Evolutionary conservation across 2,329 filamentous ascomycete species (phyloP).

Genomic region (Epichloe aotearoae): DNA sequence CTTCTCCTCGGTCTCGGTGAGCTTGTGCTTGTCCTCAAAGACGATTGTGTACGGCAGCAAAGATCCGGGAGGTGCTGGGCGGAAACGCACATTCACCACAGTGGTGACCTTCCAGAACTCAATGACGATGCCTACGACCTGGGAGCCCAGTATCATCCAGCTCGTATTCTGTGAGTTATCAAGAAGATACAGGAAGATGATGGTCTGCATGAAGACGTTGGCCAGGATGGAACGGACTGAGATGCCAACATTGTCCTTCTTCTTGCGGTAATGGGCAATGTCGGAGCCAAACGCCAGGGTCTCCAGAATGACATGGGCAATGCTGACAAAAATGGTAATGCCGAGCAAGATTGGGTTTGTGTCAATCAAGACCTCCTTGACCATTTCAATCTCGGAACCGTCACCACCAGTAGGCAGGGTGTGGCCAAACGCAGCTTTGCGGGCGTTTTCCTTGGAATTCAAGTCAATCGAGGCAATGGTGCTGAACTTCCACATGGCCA

Average conservation of each 20-base stretch:
- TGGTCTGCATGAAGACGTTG: slow-evolving; percentile 92
- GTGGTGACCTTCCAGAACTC: slow-evolving; percentile 93
- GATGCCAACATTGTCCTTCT: slow-evolving; percentile 97
- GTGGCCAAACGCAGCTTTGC: slow-evolving; percentile 62
- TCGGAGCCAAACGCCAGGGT: slow-evolving; percentile 95
- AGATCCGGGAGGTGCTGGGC: slow-evolving; percentile 52
- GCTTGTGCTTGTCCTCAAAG: slow-evolving; percentile 94
- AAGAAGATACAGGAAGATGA: slow-evolving; percentile 93
- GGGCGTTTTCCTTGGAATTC: slow-evolving; percentile 70
- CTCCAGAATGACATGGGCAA: slow-evolving; percentile 91
- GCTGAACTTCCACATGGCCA: slow-evolving; percentile 82
- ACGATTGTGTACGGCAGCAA: slow-evolving; percentile 65
- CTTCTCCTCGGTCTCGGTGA: slow-evolving; percentile 91
- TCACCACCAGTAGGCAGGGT: slow-evolving; percentile 67
- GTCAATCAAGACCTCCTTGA: slow-evolving; percentile 90
- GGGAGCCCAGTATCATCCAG: slow-evolving; percentile 96
- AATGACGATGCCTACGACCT: slow-evolving; percentile 65
- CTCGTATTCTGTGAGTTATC: slow-evolving; percentile 97
- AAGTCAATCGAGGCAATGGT: slow-evolving; percentile 75
- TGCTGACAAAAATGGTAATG: slow-evolving; percentile 70
- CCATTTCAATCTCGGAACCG: slow-evolving; percentile 87
- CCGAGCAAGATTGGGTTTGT: slow-evolving; percentile 84
- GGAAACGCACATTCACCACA: slow-evolving; percentile 75
- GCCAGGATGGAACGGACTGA: slow-evolving; percentile 91
- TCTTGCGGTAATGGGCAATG: slow-evolving; percentile 96